These are phyloP conservation scores for Vishniacozyma victoriae DNA, from an alignment of 768 basidiomycete species.

Conservation along the genomic window DNA sequence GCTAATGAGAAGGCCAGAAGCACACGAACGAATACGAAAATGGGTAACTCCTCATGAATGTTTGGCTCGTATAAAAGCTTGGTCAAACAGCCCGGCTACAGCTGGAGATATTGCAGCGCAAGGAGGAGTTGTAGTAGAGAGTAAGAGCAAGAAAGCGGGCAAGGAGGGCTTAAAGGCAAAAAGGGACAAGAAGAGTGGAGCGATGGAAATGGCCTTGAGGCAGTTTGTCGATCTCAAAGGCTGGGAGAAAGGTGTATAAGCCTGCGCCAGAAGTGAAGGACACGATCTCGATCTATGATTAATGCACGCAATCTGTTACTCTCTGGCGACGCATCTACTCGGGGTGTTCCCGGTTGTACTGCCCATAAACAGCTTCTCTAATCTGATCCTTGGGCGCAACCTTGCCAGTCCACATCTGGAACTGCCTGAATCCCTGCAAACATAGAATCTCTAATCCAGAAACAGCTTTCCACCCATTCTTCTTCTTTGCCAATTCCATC, in stretches of 20 bases:
- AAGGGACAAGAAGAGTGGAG: conserved; percentile 30
- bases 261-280: no score
- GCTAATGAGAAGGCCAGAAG: conserved; percentile 23
- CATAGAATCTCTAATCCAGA: conserved; percentile 43
- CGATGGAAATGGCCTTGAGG: conserved; percentile 35
- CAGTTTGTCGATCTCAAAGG: conserved; percentile 15
- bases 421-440: conserved; percentile 44
- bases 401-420: conserved; percentile 41
- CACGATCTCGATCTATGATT: no score
- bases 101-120: not conserved
- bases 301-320: no score
- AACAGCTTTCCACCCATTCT: conserved; percentile 34
- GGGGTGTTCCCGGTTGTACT: no score
- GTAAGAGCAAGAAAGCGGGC: not conserved
- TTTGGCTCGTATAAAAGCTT: conserved; percentile 18
- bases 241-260: no score
- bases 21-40: conserved; percentile 21
- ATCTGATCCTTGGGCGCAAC: conserved; percentile 36
- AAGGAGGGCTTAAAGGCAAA: conserved; percentile 15
- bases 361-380: conserved; percentile 33
- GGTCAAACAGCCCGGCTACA: conserved; percentile 9
- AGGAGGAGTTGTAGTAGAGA: not conserved
- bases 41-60: conserved; percentile 18
- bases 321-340: no score
- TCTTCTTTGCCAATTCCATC: conserved; percentile 54